A percentile compares a stretch with the other conserved stretches of the same genome.
phyloP scores from a whole-genome alignment of 306 rosid species.

The Gastrolobium bilobum region DNA sequence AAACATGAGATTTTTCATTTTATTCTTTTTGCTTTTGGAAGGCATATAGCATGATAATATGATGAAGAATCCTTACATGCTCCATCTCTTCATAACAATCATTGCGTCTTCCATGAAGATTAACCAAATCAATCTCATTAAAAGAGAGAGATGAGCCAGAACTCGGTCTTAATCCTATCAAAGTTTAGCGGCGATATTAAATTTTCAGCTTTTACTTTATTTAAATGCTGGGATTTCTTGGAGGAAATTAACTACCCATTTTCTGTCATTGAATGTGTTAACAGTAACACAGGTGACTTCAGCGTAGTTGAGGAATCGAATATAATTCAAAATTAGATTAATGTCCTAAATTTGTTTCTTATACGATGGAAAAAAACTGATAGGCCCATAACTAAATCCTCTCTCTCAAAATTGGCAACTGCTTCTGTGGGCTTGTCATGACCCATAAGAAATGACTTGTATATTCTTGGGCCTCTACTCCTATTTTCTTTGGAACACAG shows the following conservation, averaged over 20 bases:
- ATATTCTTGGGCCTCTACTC: neutral
- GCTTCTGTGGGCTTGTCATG: neutral
- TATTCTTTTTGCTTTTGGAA: conserved; percentile 4
- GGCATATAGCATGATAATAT: neutral
- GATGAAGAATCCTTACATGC: conserved; percentile 44
- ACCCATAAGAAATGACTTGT: neutral
- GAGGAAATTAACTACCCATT: neutral
- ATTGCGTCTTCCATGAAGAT: conserved; percentile 32
- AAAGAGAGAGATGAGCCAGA: neutral
- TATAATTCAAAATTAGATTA: neutral
- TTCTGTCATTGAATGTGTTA: neutral
- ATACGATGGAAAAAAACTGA: too few species aligned
- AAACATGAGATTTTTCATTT: neutral
- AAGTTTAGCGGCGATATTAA: neutral
- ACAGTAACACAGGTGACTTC: neutral
- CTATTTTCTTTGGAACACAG: neutral
- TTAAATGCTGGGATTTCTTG: neutral
- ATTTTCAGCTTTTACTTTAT: neutral
- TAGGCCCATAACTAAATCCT: neutral
- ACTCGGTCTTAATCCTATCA: neutral
- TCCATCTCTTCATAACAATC: conserved; percentile 27
- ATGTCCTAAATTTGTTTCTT: neutral
- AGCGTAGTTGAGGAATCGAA: neutral
- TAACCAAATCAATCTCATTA: conserved; percentile 6
- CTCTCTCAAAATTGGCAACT: neutral